phyloP scores from a whole-genome alignment of 352 stramenopile genomes.

The Phytophthora meadii region DNA sequence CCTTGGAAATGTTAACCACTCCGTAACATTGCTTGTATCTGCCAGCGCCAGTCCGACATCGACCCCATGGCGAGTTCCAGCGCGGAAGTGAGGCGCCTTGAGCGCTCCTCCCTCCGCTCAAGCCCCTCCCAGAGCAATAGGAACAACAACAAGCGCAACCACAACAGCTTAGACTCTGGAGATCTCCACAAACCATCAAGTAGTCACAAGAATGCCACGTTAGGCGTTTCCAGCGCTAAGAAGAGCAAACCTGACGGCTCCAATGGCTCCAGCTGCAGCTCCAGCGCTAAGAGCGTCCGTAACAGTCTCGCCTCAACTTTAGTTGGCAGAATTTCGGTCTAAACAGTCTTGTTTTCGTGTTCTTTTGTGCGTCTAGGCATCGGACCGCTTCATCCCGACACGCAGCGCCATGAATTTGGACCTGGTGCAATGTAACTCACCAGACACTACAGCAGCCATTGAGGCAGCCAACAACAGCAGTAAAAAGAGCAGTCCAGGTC shows the following conservation, averaged over 20 bases:
- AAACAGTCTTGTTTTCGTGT: constrained; percentile 18
- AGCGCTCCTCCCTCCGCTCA: constrained; percentile 17
- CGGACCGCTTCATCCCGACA: constrained; percentile 88
- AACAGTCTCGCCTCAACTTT: neutral
- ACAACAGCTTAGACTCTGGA: constrained; percentile 25
- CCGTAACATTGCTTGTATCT: too few species aligned
- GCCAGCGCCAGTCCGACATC: constrained; percentile 10
- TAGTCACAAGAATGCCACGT: constrained; percentile 15
- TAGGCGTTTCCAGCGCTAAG: constrained; percentile 36
- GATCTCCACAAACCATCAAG: constrained; percentile 29
- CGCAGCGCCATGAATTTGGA: constrained; percentile 89
- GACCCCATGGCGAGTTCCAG: constrained; percentile 35
- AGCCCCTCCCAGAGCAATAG: constrained; percentile 25
- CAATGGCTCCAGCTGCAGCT: constrained; percentile 13
- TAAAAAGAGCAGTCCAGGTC: constrained; percentile 34
- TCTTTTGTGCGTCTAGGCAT: constrained; percentile 36
- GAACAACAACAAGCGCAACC: constrained; percentile 34
- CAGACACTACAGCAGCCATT: constrained; percentile 56
- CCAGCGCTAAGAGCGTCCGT: constrained; percentile 42
- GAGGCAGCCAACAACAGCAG: constrained; percentile 37
- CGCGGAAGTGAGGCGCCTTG: constrained; percentile 21
- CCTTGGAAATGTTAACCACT: too few species aligned
- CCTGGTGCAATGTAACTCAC: constrained; percentile 73
- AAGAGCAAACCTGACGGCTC: constrained; percentile 39
- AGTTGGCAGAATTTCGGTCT: neutral